A percentile compares a stretch with the other conserved stretches of the same genome.
Evolutionary conservation across 257 asterid species (phyloP).

Genomic region (Vinca minor): DNA sequence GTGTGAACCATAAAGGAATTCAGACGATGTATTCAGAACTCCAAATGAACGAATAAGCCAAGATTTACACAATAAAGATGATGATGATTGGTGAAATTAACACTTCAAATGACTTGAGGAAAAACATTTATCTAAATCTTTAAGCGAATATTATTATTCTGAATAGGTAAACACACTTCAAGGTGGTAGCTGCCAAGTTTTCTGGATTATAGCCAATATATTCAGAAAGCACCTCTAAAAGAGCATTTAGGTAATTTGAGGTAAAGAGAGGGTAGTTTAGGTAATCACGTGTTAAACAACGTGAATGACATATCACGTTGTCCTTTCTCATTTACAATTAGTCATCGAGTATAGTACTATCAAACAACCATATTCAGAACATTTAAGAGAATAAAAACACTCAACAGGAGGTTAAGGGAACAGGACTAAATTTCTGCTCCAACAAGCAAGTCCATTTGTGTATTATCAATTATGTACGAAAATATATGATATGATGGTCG

Average conservation of each 20-base stretch:
- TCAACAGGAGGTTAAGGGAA: neutral
- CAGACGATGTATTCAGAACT: conserved; percentile 7
- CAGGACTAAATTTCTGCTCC: neutral
- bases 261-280: neutral
- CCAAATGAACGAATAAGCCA: neutral
- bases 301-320: neutral
- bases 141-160: neutral
- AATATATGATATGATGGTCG: neutral
- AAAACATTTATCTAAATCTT: neutral
- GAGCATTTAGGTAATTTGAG: neutral
- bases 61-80: neutral
- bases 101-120: neutral
- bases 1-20: neutral
- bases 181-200: neutral
- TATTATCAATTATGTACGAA: neutral
- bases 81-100: neutral
- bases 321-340: neutral
- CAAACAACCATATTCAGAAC: neutral
- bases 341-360: neutral
- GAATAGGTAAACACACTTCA: neutral
- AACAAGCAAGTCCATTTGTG: neutral
- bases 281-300: neutral
- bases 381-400: neutral
- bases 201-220: neutral
- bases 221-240: neutral